Percentiles rank a stretch among this genome's conserved stretches.
Conservation (phyloP, 345 rosid species). For the Populus pruinosa region DNA sequence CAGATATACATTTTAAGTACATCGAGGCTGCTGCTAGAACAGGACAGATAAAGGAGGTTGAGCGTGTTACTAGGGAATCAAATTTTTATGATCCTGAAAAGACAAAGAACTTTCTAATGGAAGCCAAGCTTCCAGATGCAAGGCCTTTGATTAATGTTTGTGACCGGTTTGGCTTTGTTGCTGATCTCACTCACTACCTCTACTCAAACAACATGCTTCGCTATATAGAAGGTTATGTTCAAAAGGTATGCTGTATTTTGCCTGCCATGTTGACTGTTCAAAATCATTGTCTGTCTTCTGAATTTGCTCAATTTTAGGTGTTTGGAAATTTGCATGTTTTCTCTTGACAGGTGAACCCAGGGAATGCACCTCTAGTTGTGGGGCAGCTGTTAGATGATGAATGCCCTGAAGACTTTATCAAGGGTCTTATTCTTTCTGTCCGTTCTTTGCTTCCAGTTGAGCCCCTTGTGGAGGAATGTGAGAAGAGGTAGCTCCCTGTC, state of each 20-base stretch:
- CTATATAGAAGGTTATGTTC: constrained; percentile 97
- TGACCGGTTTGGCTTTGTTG: constrained; percentile 96
- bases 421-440: constrained; percentile 93
- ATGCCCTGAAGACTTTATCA: constrained; percentile 97
- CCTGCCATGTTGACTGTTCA: background rate
- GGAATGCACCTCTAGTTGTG: constrained; percentile 94
- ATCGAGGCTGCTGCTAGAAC: constrained; percentile 97
- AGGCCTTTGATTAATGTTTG: constrained; percentile 96
- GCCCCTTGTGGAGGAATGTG: constrained; percentile 82
- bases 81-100: constrained; percentile 94
- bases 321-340: background rate
- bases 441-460: constrained; percentile 84
- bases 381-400: constrained; percentile 93
- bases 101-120: constrained; percentile 96
- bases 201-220: constrained; percentile 93
- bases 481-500: constrained; percentile 54
- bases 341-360: constrained; percentile 82
- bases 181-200: constrained; percentile 95
- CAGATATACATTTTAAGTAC: constrained; percentile 96
- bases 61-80: constrained; percentile 97
- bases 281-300: background rate
- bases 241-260: constrained; percentile 56
- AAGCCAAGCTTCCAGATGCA: constrained; percentile 99
- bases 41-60: constrained; percentile 93
- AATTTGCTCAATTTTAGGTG: background rate